These are phyloP conservation scores for Conoideocrella luteorostrata DNA, from an alignment of 2,329 filamentous ascomycete species.

Conservation along the genomic window DNA sequence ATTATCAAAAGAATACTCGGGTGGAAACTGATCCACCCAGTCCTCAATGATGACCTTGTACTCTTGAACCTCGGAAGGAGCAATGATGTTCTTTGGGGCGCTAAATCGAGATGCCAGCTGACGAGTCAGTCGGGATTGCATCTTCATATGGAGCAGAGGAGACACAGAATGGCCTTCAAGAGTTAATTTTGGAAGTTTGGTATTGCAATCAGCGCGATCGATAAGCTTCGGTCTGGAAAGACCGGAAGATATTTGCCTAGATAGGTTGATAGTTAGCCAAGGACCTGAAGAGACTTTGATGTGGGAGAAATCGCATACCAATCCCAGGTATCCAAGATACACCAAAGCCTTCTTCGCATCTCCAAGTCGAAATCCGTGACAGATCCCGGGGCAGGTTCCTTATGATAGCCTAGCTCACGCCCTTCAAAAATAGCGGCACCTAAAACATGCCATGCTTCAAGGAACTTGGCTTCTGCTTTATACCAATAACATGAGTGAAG, in stretches of 20 bases:
- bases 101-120: slow-evolving; percentile 18
- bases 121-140: slow-evolving; percentile 20
- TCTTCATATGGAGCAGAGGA: slow-evolving; percentile 24
- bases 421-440: slow-evolving; percentile 24
- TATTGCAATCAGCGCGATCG: slow-evolving; percentile 20
- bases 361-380: slow-evolving; percentile 24
- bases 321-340: slow-evolving; percentile 26
- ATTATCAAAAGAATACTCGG: slow-evolving; percentile 30
- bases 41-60: slow-evolving; percentile 26
- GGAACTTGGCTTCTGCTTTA: slow-evolving; percentile 25
- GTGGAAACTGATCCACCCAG: slow-evolving; percentile 36
- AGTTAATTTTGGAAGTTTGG: slow-evolving; percentile 21
- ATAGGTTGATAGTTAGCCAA: neutral
- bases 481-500: slow-evolving; percentile 27
- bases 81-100: slow-evolving; percentile 19
- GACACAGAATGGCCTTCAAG: slow-evolving; percentile 21
- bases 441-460: slow-evolving; percentile 25
- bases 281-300: neutral
- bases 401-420: slow-evolving; percentile 22
- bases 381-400: slow-evolving; percentile 12
- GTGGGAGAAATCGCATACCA: slow-evolving; percentile 18
- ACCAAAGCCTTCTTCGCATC: slow-evolving; percentile 25
- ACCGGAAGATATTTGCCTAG: slow-evolving; percentile 28
- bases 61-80: slow-evolving; percentile 20
- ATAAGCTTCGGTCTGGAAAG: slow-evolving; percentile 24